phyloP scores from a whole-genome alignment of 441 rosid genomes.

The Adansonia rubrostipa region DNA sequence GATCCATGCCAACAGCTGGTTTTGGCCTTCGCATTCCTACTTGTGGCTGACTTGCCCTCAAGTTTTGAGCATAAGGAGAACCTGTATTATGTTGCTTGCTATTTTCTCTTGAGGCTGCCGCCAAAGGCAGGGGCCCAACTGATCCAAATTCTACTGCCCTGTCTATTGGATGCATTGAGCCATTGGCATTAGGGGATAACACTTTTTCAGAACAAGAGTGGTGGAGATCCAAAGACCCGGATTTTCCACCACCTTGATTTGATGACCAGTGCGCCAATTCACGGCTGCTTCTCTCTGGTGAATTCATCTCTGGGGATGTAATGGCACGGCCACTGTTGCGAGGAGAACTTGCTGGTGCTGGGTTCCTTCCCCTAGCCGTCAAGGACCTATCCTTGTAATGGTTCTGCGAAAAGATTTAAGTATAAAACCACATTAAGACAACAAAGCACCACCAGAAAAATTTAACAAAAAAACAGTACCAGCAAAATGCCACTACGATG shows the following conservation, averaged over 20 bases:
- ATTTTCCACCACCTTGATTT: conserved; percentile 44
- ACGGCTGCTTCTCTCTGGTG: conserved; percentile 49
- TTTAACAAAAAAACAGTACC: background rate
- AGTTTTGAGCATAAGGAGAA: conserved; percentile 35
- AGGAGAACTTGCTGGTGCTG: conserved; percentile 56
- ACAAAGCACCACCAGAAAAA: conserved; percentile 22
- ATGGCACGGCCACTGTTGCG: conserved; percentile 51
- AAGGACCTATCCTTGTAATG: conserved; percentile 65
- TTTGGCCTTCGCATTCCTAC: conserved; percentile 44
- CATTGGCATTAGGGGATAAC: conserved; percentile 45
- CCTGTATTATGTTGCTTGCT: conserved; percentile 32
- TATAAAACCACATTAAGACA: conserved; percentile 30
- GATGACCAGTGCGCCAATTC: conserved; percentile 40
- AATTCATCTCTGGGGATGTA: conserved; percentile 43
- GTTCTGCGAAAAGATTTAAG: conserved; percentile 56
- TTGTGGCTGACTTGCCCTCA: conserved; percentile 29
- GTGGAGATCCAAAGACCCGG: conserved; percentile 45
- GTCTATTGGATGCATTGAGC: conserved; percentile 43
- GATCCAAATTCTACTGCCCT: conserved; percentile 49
- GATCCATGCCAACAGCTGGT: conserved; percentile 37
- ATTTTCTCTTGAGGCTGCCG: conserved; percentile 36
- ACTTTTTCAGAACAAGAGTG: conserved; percentile 44
- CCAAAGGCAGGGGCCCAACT: conserved; percentile 35
- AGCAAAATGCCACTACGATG: conserved; percentile 17
- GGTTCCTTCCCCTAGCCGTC: conserved; percentile 54